These are phyloP conservation scores for Alternaria burnsii DNA, from an alignment of 2,329 filamentous ascomycete genomes.

Conservation along the genomic window DNA sequence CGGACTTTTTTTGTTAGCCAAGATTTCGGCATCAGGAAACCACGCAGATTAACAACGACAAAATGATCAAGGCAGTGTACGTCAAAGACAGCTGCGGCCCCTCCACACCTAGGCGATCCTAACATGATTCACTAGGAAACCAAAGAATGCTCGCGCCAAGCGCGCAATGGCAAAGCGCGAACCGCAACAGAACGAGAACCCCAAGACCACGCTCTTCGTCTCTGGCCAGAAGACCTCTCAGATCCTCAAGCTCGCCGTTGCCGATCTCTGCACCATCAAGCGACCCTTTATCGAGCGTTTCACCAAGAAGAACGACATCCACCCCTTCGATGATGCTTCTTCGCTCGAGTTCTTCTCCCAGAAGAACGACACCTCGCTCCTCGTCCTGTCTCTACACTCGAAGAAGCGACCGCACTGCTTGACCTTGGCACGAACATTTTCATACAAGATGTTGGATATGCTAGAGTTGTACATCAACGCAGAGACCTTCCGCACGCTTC, in stretches of 20 bases:
- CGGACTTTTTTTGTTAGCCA: constrained; percentile 28
- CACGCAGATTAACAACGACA: constrained; percentile 18
- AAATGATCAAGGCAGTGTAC: constrained; percentile 46
- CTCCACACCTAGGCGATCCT: not conserved
- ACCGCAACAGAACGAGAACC: constrained; percentile 87
- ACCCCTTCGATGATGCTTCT: constrained; percentile 89
- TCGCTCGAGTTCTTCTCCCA: constrained; percentile 94
- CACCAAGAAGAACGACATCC: constrained; percentile 95
- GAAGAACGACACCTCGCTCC: constrained; percentile 91
- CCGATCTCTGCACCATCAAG: constrained; percentile 85
- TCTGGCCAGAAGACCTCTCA: constrained; percentile 87
- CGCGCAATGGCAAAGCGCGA: constrained; percentile 92
- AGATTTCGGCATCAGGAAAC: constrained; percentile 30
- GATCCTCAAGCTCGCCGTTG: constrained; percentile 81
- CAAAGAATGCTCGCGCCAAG: constrained; percentile 88
- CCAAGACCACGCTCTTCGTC: constrained; percentile 89
- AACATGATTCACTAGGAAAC: constrained; percentile 60
- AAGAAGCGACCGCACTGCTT: constrained; percentile 97
- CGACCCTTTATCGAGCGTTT: constrained; percentile 88
- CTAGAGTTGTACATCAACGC: constrained; percentile 85
- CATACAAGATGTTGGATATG: constrained; percentile 92
- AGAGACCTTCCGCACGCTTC: constrained; percentile 72
- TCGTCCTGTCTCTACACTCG: constrained; percentile 83
- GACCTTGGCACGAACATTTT: constrained; percentile 83
- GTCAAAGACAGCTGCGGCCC: not conserved